Percentiles rank a stretch among this genome's conserved stretches.
Conservation (phyloP, 164 flowering plant species). For the Vitis rupestris region DNA sequence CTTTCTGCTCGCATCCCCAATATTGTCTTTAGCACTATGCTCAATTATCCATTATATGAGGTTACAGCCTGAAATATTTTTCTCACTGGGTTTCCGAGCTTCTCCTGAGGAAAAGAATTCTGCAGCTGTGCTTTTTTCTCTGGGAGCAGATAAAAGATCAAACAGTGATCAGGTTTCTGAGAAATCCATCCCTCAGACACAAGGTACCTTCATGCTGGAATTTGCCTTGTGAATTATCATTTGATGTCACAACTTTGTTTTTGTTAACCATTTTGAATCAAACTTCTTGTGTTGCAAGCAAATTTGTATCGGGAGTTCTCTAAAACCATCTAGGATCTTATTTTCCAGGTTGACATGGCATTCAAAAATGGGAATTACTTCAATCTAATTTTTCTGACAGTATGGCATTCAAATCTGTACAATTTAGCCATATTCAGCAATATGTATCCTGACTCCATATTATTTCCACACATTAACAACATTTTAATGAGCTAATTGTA, state of each 20-base stretch:
- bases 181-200: constrained; percentile 18
- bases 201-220: constrained; percentile 29
- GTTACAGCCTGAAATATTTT: constrained; percentile 42
- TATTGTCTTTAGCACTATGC: constrained; percentile 65
- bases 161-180: constrained; percentile 10
- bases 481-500: neutral
- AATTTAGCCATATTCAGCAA: neutral
- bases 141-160: constrained; percentile 10
- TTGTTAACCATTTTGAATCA: no score
- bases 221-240: neutral
- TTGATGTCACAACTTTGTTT: neutral
- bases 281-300: no score
- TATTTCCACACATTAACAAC: neutral
- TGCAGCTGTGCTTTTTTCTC: constrained; percentile 22
- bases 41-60: constrained; percentile 55
- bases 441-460: neutral
- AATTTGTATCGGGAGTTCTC: no score
- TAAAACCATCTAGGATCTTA: no score
- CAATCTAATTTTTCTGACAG: neutral
- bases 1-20: constrained; percentile 90
- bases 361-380: neutral
- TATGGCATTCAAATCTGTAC: no score
- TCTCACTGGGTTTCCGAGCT: constrained; percentile 68
- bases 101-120: constrained; percentile 31
- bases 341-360: no score